Percentiles rank a stretch among this genome's conserved stretches.
phyloP scores from a whole-genome alignment of 306 rosid species.

The Cyclanthera cordifolia region DNA sequence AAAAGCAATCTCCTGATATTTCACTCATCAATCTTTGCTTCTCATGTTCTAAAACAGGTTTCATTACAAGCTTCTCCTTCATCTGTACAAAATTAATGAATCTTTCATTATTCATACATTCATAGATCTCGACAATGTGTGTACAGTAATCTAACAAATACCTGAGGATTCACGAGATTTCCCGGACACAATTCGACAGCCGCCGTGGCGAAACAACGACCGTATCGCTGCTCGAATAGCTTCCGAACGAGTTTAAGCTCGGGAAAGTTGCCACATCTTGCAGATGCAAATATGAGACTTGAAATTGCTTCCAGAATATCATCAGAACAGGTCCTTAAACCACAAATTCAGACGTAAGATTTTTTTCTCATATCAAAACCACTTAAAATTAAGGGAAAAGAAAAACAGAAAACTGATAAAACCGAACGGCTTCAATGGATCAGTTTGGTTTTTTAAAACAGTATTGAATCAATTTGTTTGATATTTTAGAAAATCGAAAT shows the following conservation, averaged over 20 bases:
- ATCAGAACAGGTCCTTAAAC: slow-evolving; percentile 43
- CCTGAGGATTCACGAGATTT: slow-evolving; percentile 68
- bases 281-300: slow-evolving; percentile 76
- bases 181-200: slow-evolving; percentile 59
- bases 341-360: neutral
- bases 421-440: no score
- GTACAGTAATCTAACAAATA: slow-evolving; percentile 2
- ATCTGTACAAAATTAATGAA: slow-evolving; percentile 28
- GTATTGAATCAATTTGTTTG: no score
- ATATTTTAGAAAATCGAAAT: no score
- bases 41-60: slow-evolving; percentile 35
- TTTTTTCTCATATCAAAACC: neutral
- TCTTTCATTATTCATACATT: neutral
- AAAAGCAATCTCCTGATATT: slow-evolving; percentile 42
- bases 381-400: no score
- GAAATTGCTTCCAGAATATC: slow-evolving; percentile 77
- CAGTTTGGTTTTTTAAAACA: no score
- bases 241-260: slow-evolving; percentile 55
- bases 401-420: no score
- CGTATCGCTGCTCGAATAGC: slow-evolving; percentile 56
- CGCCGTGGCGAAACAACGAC: slow-evolving; percentile 31
- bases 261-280: slow-evolving; percentile 76
- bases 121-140: neutral
- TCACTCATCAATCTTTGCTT: slow-evolving; percentile 47
- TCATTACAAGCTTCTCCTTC: slow-evolving; percentile 34